Percentiles rank a stretch among this genome's conserved stretches.
These are phyloP conservation scores for Alternaria consortialis DNA, from an alignment of 2,329 filamentous ascomycete species.

Conservation along the genomic window DNA sequence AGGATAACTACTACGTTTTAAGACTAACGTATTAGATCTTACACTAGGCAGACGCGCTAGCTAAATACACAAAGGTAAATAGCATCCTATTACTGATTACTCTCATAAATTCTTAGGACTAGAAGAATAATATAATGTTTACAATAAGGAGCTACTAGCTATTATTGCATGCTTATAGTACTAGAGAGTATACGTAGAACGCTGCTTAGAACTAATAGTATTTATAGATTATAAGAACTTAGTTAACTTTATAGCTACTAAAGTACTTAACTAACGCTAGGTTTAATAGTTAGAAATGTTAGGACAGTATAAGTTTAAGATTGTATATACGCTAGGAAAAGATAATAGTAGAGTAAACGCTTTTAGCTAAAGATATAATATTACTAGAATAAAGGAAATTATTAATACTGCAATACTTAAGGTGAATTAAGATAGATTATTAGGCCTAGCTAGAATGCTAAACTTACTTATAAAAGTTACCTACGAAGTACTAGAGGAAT, in stretches of 20 bases:
- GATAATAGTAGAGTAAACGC: constrained; percentile 3
- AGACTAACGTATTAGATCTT: constrained; percentile 35
- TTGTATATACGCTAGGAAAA: neutral
- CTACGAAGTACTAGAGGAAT: constrained; percentile 5
- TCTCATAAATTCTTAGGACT: constrained; percentile 29
- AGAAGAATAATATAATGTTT: constrained; percentile 45
- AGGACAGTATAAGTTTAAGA: constrained; percentile 1
- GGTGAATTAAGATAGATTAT: too few relatives aligned
- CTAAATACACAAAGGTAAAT: constrained; percentile 11
- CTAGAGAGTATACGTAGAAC: constrained; percentile 19
- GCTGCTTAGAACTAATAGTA: constrained; percentile 30
- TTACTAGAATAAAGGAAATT: too few relatives aligned
- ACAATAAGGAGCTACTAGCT: constrained; percentile 50
- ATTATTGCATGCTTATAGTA: constrained; percentile 40
- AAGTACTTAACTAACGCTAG: constrained; percentile 36
- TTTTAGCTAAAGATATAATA: constrained; percentile 11
- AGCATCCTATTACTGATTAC: constrained; percentile 27
- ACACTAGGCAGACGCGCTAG: neutral
- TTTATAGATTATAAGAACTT: constrained; percentile 43
- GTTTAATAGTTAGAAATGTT: constrained; percentile 22
- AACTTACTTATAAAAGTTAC: too few relatives aligned
- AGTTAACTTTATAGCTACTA: constrained; percentile 38
- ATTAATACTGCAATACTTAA: too few relatives aligned
- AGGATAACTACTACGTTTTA: constrained; percentile 18
- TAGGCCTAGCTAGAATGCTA: too few relatives aligned